Conservation (phyloP, 345 rosid species). For the Brassica carinata region DNA sequence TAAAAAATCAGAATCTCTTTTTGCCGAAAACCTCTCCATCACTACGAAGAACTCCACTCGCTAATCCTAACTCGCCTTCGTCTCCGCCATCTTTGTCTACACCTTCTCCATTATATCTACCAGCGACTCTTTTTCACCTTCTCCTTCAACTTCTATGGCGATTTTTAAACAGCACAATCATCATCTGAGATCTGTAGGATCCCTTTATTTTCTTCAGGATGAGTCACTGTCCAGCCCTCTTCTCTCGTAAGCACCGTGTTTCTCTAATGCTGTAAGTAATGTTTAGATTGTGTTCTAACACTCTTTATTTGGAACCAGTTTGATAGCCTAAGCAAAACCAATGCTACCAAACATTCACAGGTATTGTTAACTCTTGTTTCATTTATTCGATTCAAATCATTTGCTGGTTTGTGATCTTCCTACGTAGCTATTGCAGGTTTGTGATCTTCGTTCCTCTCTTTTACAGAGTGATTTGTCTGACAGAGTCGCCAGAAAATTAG, state of each 20-base stretch:
- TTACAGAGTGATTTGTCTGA: background rate
- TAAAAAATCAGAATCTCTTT: too few species aligned
- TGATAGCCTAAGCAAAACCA: slow-evolving; percentile 38
- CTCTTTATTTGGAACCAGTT: slow-evolving; percentile 37
- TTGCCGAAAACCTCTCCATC: too few species aligned
- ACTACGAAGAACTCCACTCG: too few species aligned
- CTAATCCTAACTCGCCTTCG: too few species aligned
- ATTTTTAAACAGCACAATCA: background rate
- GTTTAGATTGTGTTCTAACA: slow-evolving; percentile 2
- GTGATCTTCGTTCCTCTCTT: background rate
- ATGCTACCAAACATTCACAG: slow-evolving; percentile 36
- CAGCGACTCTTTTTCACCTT: too few species aligned
- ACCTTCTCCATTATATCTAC: too few species aligned
- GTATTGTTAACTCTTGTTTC: slow-evolving; percentile 9
- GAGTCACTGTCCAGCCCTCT: slow-evolving; percentile 48
- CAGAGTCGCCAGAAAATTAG: too few species aligned
- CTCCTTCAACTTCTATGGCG: too few species aligned
- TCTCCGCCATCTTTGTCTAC: too few species aligned
- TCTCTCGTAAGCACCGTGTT: slow-evolving; percentile 52
- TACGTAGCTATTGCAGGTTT: background rate
- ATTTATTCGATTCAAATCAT: slow-evolving; percentile 1
- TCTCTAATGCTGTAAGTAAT: background rate
- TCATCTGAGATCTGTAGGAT: background rate
- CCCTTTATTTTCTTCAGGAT: slow-evolving; percentile 47
- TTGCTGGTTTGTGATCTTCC: background rate